Percentiles rank a stretch among this genome's conserved stretches.
Conservation (phyloP, 2,329 filamentous ascomycete genomes). For the Pyrenophora teres region DNA sequence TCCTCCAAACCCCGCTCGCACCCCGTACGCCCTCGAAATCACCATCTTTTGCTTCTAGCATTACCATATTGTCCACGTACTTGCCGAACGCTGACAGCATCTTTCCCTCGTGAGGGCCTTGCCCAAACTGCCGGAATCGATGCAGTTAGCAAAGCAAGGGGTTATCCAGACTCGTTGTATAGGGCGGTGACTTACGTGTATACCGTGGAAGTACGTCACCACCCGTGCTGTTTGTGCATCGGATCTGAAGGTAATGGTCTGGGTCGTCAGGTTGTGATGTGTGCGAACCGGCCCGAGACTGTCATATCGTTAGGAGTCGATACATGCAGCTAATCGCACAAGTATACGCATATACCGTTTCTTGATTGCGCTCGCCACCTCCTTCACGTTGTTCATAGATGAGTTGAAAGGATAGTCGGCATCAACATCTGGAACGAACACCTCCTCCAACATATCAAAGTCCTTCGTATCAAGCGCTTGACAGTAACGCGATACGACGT, state of each 20-base stretch:
- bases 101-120: conserved; percentile 49
- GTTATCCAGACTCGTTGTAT: not conserved
- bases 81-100: conserved; percentile 50
- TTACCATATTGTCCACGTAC: conserved; percentile 48
- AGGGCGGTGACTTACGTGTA: conserved; percentile 29
- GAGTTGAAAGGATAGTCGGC: conserved; percentile 49
- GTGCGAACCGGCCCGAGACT: conserved; percentile 50
- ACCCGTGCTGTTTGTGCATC: conserved; percentile 41
- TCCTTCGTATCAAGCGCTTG: conserved; percentile 52
- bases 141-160: not conserved
- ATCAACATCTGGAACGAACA: conserved; percentile 49
- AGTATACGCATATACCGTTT: conserved; percentile 32
- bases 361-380: conserved; percentile 40
- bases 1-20: conserved; percentile 49
- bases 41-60: conserved; percentile 25
- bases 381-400: conserved; percentile 41
- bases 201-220: conserved; percentile 50
- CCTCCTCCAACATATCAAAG: conserved; percentile 45
- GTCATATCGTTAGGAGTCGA: not conserved
- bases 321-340: not conserved
- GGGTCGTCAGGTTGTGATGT: conserved; percentile 52
- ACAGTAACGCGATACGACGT: conserved; percentile 51
- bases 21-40: conserved; percentile 41
- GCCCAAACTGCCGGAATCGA: conserved; percentile 41
- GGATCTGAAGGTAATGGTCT: conserved; percentile 42